These are phyloP conservation scores for Hansenula lynferdii DNA, from an alignment of 1,139 yeast species.

Conservation along the genomic window DNA sequence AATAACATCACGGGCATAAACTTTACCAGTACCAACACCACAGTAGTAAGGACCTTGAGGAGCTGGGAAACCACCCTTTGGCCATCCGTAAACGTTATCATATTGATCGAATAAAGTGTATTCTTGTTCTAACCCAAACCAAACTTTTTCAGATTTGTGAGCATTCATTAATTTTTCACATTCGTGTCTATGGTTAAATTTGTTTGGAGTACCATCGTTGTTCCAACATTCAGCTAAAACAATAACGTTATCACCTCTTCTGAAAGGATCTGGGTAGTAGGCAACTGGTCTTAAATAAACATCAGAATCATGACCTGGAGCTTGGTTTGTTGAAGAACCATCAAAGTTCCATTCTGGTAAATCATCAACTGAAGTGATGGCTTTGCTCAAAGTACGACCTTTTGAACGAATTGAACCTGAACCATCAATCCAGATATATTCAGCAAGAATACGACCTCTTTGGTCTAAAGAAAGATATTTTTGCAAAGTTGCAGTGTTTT, in stretches of 20 bases:
- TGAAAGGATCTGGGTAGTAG: constrained; percentile 92
- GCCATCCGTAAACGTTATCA: constrained; percentile 96
- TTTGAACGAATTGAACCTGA: constrained; percentile 90
- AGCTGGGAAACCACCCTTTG: constrained; percentile 99
- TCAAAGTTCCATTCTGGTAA: constrained; percentile 99
- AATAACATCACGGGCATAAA: constrained; percentile 94
- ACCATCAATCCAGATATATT: constrained; percentile 97
- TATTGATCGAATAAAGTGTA: constrained; percentile 91
- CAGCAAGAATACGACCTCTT: constrained; percentile 85
- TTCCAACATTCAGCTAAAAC: constrained; percentile 97
- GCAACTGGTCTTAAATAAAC: constrained; percentile 92
- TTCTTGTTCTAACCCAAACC: constrained; percentile 99
- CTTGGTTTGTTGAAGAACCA: constrained; percentile 98
- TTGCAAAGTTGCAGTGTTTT: constrained; percentile 71
- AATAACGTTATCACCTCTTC: constrained; percentile 94
- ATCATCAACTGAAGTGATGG: constrained; percentile 72
- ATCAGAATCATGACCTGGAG: constrained; percentile 97
- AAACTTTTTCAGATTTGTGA: constrained; percentile 76
- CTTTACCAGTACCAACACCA: constrained; percentile 99
- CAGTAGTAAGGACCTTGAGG: constrained; percentile 99
- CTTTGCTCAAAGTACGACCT: constrained; percentile 76
- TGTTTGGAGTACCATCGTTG: constrained; percentile 98
- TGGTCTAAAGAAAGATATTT: constrained; percentile 85
- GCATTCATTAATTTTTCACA: constrained; percentile 95
- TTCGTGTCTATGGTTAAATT: constrained; percentile 96